Conservation (phyloP, 768 basidiomycete species). For the Strobilomyces dryophilus region DNA sequence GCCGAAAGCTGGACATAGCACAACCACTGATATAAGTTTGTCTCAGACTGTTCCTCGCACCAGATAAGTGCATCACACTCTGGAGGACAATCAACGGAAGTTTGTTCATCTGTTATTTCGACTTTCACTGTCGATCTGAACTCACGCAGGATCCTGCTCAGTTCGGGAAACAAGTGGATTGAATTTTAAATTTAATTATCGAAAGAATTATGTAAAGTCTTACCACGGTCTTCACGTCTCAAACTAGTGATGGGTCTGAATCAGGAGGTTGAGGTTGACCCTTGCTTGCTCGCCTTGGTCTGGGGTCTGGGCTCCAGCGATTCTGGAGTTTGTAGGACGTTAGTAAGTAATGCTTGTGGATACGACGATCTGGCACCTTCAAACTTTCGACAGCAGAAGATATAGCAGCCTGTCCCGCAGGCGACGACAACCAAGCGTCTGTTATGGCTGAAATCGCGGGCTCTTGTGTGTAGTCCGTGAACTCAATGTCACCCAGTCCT, state of each 20-base stretch:
- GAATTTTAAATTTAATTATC: too few relatives aligned
- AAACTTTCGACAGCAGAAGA: background rate
- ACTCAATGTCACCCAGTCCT: background rate
- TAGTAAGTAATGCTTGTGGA: background rate
- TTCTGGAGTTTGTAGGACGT: background rate
- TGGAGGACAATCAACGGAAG: too few relatives aligned
- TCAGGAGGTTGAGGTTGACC: background rate
- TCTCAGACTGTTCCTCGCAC: too few relatives aligned
- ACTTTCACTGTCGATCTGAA: too few relatives aligned
- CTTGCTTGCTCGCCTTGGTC: background rate
- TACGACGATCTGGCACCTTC: background rate
- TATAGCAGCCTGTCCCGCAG: background rate
- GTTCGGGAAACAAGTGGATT: too few relatives aligned
- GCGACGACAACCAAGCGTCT: background rate
- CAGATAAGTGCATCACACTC: too few relatives aligned
- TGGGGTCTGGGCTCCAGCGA: background rate
- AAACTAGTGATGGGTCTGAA: background rate
- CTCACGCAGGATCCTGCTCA: too few relatives aligned
- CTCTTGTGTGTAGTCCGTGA: background rate
- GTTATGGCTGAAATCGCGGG: background rate
- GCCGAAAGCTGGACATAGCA: too few relatives aligned
- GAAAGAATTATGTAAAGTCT: too few relatives aligned
- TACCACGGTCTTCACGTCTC: too few relatives aligned
- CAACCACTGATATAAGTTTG: too few relatives aligned
- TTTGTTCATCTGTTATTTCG: too few relatives aligned